Percentiles rank a stretch among this genome's conserved stretches.
phyloP scores from a whole-genome alignment of 2,329 filamentous ascomycete species.

The Fusarium sp. region DNA sequence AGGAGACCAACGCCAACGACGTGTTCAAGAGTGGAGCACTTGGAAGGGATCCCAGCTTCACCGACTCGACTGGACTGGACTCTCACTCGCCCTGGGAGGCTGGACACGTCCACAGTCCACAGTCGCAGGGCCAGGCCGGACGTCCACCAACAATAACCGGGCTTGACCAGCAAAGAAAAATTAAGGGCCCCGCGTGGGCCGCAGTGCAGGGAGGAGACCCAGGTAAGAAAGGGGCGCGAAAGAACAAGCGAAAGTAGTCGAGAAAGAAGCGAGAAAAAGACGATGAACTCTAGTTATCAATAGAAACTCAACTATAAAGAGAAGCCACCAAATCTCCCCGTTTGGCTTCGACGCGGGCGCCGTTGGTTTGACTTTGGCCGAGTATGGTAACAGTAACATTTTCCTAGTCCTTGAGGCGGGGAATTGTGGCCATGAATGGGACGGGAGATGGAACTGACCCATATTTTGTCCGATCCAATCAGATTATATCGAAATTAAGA shows the following conservation, averaged over 20 bases:
- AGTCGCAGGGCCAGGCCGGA: neutral
- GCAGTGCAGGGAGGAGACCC: constrained; percentile 21
- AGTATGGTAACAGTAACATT: constrained; percentile 4
- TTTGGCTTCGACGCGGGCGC: constrained; percentile 4
- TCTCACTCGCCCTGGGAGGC: constrained; percentile 15
- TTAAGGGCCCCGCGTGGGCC: constrained; percentile 37
- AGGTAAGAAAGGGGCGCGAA: constrained; percentile 7
- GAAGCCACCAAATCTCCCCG: constrained; percentile 2
- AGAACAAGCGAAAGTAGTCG: neutral
- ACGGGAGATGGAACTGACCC: constrained; percentile 18
- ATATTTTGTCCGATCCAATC: constrained; percentile 35
- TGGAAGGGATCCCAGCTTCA: constrained; percentile 36
- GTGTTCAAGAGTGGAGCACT: constrained; percentile 34
- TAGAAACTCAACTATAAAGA: neutral
- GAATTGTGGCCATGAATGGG: constrained; percentile 16
- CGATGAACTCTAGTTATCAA: neutral
- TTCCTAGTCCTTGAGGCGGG: constrained; percentile 30
- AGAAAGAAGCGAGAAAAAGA: neutral
- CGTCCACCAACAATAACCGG: constrained; percentile 1
- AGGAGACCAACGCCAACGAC: constrained; percentile 39
- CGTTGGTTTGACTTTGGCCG: constrained; percentile 10
- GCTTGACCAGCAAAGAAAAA: constrained; percentile 28
- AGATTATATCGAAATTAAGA: constrained; percentile 20
- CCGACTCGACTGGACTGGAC: constrained; percentile 35
- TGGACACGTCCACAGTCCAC: constrained; percentile 31